These are phyloP conservation scores for Dipteronia dyeriana DNA, from an alignment of 345 rosid genomes.

Conservation along the genomic window DNA sequence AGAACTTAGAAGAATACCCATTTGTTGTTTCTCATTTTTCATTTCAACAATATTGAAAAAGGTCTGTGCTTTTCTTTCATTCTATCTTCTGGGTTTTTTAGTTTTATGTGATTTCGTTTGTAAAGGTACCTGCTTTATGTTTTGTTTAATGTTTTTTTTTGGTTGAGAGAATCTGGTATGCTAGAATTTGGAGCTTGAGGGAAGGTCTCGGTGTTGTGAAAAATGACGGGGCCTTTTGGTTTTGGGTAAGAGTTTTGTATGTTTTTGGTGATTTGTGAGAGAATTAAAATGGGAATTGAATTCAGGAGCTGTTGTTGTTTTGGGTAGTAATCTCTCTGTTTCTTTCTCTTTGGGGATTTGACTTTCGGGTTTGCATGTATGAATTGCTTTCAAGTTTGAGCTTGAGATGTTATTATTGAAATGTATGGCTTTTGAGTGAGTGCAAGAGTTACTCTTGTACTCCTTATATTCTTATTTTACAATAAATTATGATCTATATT, in stretches of 20 bases:
- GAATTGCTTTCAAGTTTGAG: conserved; percentile 9
- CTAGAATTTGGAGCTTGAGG: conserved; percentile 18
- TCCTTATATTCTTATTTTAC: neutral
- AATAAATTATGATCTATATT: neutral
- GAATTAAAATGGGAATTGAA: neutral
- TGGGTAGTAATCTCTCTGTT: neutral
- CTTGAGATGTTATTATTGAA: neutral
- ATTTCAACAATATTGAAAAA: conserved; percentile 18
- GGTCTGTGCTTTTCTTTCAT: conserved; percentile 13
- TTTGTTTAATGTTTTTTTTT: conserved; percentile 8
- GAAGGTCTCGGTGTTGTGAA: neutral
- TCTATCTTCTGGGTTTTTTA: conserved; percentile 4
- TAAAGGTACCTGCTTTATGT: neutral
- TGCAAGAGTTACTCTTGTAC: neutral
- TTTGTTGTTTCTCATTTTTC: conserved; percentile 15
- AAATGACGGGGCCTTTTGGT: neutral
- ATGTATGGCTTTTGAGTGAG: too few relatives aligned
- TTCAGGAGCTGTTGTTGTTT: neutral
- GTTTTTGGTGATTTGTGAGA: neutral
- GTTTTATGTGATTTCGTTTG: neutral
- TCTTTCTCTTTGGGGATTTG: neutral
- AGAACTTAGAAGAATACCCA: conserved; percentile 8
- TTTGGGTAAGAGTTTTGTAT: conserved; percentile 5
- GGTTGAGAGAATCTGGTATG: neutral
- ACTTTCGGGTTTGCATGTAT: conserved; percentile 33